Conservation (phyloP, 495 filamentous ascomycete species). For the Penicillium goetzii region DNA sequence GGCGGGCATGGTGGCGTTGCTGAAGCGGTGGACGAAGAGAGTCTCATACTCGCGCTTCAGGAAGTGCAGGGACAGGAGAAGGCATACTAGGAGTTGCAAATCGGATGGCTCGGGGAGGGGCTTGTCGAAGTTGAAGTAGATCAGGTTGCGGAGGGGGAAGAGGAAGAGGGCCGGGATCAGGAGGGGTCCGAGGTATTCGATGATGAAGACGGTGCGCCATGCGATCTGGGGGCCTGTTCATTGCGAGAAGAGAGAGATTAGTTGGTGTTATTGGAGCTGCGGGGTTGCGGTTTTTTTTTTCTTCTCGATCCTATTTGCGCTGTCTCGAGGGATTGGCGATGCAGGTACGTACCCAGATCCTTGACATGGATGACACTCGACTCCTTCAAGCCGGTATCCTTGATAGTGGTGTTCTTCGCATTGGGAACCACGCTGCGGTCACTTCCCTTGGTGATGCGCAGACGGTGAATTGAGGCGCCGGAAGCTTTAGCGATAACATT, state of each 20-base stretch:
- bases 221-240: slow-evolving; percentile 79
- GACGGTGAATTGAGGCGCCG: slow-evolving; percentile 59
- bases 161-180: slow-evolving; percentile 79
- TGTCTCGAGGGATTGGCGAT: not conserved
- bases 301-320: not conserved
- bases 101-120: slow-evolving; percentile 57
- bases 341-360: slow-evolving; percentile 73
- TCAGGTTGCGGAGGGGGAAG: slow-evolving; percentile 68
- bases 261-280: slow-evolving; percentile 13
- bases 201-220: slow-evolving; percentile 91
- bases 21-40: slow-evolving; percentile 93
- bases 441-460: slow-evolving; percentile 71
- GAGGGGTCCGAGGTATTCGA: slow-evolving; percentile 95
- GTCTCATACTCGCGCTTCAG: slow-evolving; percentile 95
- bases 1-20: slow-evolving; percentile 86
- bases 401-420: slow-evolving; percentile 64
- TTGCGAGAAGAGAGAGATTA: slow-evolving; percentile 1
- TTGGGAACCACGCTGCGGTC: slow-evolving; percentile 72
- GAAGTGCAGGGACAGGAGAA: slow-evolving; percentile 80
- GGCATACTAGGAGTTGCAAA: slow-evolving; percentile 71
- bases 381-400: slow-evolving; percentile 66
- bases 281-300: not conserved
- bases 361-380: slow-evolving; percentile 82
- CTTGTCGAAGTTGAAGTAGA: slow-evolving; percentile 66
- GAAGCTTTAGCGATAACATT: slow-evolving; percentile 56